Conservation (phyloP, 768 basidiomycete genomes). For the Pulveroboletus ravenelii region DNA sequence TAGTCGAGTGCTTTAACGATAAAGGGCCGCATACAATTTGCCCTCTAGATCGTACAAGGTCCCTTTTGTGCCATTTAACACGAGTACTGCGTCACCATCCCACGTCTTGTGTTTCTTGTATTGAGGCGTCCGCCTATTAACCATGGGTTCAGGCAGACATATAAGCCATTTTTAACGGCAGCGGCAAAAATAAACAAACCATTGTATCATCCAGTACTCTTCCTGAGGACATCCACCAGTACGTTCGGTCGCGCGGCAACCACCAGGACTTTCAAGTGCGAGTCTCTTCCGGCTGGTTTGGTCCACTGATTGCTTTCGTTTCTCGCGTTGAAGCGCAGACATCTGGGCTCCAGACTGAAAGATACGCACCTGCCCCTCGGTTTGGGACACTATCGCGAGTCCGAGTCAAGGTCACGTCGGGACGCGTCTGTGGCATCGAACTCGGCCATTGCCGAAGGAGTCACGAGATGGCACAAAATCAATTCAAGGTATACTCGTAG, state of each 20-base stretch:
- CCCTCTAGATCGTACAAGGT: constrained; percentile 61
- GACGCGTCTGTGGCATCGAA: constrained; percentile 24
- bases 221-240: constrained; percentile 23
- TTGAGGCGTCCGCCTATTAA: constrained; percentile 59
- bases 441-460: constrained; percentile 11
- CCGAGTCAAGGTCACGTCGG: constrained; percentile 1
- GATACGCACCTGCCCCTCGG: background rate
- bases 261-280: constrained; percentile 21
- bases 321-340: constrained; percentile 24
- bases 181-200: constrained; percentile 37
- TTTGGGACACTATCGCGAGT: background rate
- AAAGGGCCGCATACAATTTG: constrained; percentile 46
- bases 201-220: constrained; percentile 75
- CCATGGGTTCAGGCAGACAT: background rate
- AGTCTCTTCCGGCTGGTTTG: constrained; percentile 25
- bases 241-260: constrained; percentile 3
- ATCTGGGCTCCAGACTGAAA: constrained; percentile 8
- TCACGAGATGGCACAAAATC: background rate
- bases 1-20: background rate
- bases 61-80: constrained; percentile 42
- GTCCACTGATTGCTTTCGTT: constrained; percentile 27
- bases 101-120: constrained; percentile 85
- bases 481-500: no score
- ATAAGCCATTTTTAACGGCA: background rate
- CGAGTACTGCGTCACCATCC: constrained; percentile 78